Base-by-base conservation (phyloP, 108 stramenopile genomes). In the Nitzschia sp. region DNA sequence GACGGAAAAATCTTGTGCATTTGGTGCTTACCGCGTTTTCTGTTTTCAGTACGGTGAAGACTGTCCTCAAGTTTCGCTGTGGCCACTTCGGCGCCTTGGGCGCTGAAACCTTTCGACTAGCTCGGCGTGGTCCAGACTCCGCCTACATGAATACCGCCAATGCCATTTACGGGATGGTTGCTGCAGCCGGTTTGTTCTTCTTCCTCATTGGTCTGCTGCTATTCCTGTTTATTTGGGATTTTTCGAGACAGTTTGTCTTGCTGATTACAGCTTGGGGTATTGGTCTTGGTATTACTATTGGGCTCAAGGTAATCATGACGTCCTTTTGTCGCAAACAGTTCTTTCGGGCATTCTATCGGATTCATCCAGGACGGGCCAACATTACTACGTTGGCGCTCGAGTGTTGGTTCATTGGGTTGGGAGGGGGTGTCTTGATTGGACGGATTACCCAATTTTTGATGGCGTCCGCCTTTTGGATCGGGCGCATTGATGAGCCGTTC, bases 401-500 rank as follows among this genome's bases (percentile, higher is more conserved):
- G 51, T 70, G 69, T 32, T 82, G 81, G 81, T 75, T 66, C 60
- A 63, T 77, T 66, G 76, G 76, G 17, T 33, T 77, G 28, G 81
- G 70, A n/a, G 76, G 74, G 29, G 64, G 71, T 11, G 72, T 82
- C 1, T 47, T 82, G 18, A 21, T 82, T 6, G 76, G 70, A 21
- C 64, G 79, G 3, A 55, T 75, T 36, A 55, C 46, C 0, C 66
- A 80, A 61, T 66, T 80, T 32, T 33, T 80, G 9, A 24, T 76
- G 6, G 68, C 68, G 15, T 3, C 79, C 0, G 66, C 70, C 17
- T 70, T 70, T 62, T 80, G 59, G 56, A 73, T 85, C 32, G 83
- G 81, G 18, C 64, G 83, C 0, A 74, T 88, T 25, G 90, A 91
- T 59, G 66, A 66, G 18, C 81, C 82, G 0, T 85, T 88, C 29